A percentile compares a stretch with the other conserved stretches of the same genome.
These are phyloP conservation scores for Pythium diclinum DNA, from an alignment of 352 stramenopile genomes.

Conservation along the genomic window DNA sequence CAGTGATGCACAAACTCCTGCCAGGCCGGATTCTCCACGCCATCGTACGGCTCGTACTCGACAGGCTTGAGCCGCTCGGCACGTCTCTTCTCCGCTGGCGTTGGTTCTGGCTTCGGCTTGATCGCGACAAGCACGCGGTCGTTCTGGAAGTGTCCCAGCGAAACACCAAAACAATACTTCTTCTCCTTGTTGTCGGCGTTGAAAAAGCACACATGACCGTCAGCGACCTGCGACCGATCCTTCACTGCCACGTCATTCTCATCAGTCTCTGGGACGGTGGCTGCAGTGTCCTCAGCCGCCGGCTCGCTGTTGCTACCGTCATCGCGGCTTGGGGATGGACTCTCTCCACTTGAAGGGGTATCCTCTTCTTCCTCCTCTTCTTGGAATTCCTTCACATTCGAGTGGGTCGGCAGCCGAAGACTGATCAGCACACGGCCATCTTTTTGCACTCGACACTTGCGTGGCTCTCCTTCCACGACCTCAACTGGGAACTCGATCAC, in stretches of 20 bases:
- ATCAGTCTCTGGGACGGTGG: not conserved
- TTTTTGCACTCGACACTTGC: conserved; percentile 8
- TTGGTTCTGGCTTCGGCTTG: conserved; percentile 30
- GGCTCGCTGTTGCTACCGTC: not conserved
- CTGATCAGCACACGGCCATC: conserved; percentile 16
- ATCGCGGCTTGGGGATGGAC: conserved; percentile 13
- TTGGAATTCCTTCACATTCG: conserved; percentile 21
- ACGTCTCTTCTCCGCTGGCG: conserved; percentile 13
- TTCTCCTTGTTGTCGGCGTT: conserved; percentile 56
- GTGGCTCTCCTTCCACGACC: not conserved
- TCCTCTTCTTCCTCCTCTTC: conserved; percentile 4
- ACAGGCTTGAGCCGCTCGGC: conserved; percentile 27
- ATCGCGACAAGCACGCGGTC: conserved; percentile 41
- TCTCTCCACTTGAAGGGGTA: not conserved
- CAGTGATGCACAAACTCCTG: conserved; percentile 53
- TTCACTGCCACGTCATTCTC: not conserved
- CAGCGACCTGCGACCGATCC: conserved; percentile 45
- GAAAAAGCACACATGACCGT: conserved; percentile 69
- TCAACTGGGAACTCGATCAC: not conserved
- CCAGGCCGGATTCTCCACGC: conserved; percentile 37
- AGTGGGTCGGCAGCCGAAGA: conserved; percentile 20
- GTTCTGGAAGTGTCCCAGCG: conserved; percentile 52
- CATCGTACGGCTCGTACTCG: conserved; percentile 50
- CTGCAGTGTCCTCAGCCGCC: not conserved
- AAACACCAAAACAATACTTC: conserved; percentile 65